Evolutionary conservation across 805 yeast species (phyloP).

Genomic region (Suhomyces sp.): DNA sequence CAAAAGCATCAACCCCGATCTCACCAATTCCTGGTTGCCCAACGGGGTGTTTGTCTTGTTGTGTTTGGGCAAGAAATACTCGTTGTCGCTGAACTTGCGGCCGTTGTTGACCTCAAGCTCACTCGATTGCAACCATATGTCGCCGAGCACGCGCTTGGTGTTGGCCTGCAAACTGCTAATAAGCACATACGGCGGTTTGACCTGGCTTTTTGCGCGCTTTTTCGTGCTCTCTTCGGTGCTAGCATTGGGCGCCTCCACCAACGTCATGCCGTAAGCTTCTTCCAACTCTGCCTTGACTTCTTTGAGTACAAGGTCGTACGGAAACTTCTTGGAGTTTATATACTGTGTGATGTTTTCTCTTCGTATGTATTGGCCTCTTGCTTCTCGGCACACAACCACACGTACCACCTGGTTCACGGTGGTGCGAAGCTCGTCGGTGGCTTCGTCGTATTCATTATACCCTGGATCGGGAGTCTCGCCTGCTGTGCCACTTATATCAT

Average conservation of each 20-base stretch:
- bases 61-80: constrained; percentile 23
- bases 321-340: constrained; percentile 2
- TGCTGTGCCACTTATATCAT: background rate
- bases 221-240: constrained; percentile 1
- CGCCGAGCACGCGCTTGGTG: constrained; percentile 22
- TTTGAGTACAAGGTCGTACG: constrained; percentile 16
- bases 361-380: constrained; percentile 20
- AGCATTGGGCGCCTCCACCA: constrained; percentile 17
- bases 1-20: constrained; percentile 29
- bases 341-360: constrained; percentile 22
- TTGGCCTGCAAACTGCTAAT: constrained; percentile 18
- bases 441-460: background rate
- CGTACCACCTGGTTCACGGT: constrained; percentile 13
- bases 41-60: constrained; percentile 16
- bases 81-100: constrained; percentile 10
- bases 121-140: constrained; percentile 19
- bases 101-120: constrained; percentile 3
- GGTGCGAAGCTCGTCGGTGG: constrained; percentile 4
- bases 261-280: constrained; percentile 25
- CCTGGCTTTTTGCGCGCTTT: constrained; percentile 1
- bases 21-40: constrained; percentile 26
- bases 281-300: constrained; percentile 17
- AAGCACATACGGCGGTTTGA: constrained; percentile 17
- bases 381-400: constrained; percentile 19
- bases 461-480: background rate